These are phyloP conservation scores for Colletotrichum spaethianum DNA, from an alignment of 2,329 filamentous ascomycete species.

Conservation along the genomic window DNA sequence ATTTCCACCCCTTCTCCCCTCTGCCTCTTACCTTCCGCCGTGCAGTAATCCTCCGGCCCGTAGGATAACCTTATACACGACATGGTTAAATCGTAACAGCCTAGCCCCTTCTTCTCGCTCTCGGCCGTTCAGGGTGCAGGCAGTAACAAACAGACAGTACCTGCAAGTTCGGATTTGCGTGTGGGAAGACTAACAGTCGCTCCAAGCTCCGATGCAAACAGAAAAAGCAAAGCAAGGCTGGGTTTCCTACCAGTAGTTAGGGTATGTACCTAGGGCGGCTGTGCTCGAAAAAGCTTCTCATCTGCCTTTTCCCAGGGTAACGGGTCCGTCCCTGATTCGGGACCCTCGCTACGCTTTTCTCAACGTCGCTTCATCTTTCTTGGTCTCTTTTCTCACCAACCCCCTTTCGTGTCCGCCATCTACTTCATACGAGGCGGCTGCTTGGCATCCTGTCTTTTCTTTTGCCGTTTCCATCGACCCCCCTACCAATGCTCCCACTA, in stretches of 20 bases:
- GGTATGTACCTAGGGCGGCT: background rate
- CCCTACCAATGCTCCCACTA: background rate
- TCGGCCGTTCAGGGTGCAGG: background rate
- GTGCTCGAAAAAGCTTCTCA: background rate
- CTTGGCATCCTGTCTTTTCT: slow-evolving; percentile 32
- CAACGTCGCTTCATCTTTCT: slow-evolving; percentile 23
- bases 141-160: background rate
- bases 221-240: background rate
- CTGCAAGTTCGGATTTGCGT: background rate
- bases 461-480: background rate
- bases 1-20: background rate
- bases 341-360: slow-evolving; percentile 4
- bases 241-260: background rate
- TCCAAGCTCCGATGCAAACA: background rate
- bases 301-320: background rate
- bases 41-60: slow-evolving; percentile 10
- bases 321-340: background rate
- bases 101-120: background rate
- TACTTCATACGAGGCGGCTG: slow-evolving; percentile 10
- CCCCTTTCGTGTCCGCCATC: background rate
- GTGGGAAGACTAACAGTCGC: background rate
- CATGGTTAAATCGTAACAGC: slow-evolving; percentile 2
- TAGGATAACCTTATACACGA: slow-evolving; percentile 4
- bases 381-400: background rate
- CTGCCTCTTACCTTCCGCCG: background rate